Percentiles rank a stretch among this genome's conserved stretches.
Evolutionary conservation across 2,329 filamentous ascomycete genomes (phyloP).

Genomic region (Colletotrichum euphorbiae): DNA sequence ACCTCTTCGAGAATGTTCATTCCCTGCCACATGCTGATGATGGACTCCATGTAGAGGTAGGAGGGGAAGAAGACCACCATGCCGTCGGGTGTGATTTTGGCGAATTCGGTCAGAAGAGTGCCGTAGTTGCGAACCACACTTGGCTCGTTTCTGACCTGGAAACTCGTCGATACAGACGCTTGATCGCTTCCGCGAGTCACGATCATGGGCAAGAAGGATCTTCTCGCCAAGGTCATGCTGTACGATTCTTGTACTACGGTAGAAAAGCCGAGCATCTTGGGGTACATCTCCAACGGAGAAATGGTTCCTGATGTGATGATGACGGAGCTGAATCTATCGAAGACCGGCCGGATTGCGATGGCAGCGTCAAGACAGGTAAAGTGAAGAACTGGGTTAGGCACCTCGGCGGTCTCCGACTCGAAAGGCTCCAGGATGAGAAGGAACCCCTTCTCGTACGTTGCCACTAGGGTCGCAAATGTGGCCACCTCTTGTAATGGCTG

Average conservation of each 20-base stretch:
- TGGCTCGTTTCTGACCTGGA: constrained; percentile 94
- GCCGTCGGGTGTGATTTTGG: constrained; percentile 94
- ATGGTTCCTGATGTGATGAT: constrained; percentile 99
- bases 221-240: constrained; percentile 91
- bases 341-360: constrained; percentile 97
- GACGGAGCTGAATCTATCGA: constrained; percentile 96
- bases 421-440: constrained; percentile 96
- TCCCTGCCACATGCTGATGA: constrained; percentile 99
- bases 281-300: constrained; percentile 98
- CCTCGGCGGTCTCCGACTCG: constrained; percentile 93
- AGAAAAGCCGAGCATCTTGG: constrained; percentile 95
- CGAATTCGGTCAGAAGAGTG: constrained; percentile 91
- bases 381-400: constrained; percentile 96
- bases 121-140: constrained; percentile 98
- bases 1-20: constrained; percentile 98
- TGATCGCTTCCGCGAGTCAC: constrained; percentile 96
- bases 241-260: constrained; percentile 98
- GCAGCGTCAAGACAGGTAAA: constrained; percentile 97
- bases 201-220: constrained; percentile 98
- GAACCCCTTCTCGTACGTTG: constrained; percentile 97
- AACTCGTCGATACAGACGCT: constrained; percentile 90
- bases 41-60: constrained; percentile 99
- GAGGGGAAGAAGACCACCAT: constrained; percentile 99
- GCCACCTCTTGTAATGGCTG: constrained; percentile 97
- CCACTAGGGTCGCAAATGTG: constrained; percentile 94